Evolutionary conservation across 768 basidiomycete species (phyloP).

Genomic region (Lactarius vividus): DNA sequence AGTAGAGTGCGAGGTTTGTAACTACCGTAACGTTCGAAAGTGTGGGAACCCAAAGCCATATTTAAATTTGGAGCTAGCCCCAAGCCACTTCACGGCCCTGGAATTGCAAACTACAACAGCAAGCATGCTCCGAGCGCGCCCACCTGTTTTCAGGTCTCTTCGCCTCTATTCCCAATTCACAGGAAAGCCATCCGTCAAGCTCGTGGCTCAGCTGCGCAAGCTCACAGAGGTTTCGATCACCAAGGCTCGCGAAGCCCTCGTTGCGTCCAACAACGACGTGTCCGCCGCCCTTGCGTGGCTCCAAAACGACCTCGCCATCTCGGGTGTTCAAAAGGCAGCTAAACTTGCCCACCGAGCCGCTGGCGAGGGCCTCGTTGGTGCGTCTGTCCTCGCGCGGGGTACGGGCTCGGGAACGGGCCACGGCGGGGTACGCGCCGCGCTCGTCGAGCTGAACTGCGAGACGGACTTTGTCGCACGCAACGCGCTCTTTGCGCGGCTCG

Average conservation of each 20-base stretch:
- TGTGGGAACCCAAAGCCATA: neutral
- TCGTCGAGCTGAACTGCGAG: slow-evolving; percentile 94
- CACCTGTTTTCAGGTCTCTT: slow-evolving; percentile 23
- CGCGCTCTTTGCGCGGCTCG: slow-evolving; percentile 57
- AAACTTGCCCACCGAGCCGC: slow-evolving; percentile 78
- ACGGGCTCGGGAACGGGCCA: slow-evolving; percentile 38
- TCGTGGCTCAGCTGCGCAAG: slow-evolving; percentile 85
- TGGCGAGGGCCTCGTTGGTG: slow-evolving; percentile 74
- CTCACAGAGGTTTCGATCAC: slow-evolving; percentile 76
- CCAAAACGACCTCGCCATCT: slow-evolving; percentile 62
- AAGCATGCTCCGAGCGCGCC: slow-evolving; percentile 16
- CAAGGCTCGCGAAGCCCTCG: slow-evolving; percentile 87
- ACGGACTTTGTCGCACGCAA: slow-evolving; percentile 95
- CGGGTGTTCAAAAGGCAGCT: slow-evolving; percentile 76
- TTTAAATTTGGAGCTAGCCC: neutral
- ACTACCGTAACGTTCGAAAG: neutral
- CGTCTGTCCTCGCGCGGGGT: slow-evolving; percentile 71
- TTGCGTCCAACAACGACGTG: slow-evolving; percentile 69
- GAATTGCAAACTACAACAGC: neutral
- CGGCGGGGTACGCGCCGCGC: slow-evolving; percentile 67
- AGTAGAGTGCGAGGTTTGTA: too few relatives aligned
- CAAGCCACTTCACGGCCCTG: neutral
- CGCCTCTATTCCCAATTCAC: slow-evolving; percentile 52
- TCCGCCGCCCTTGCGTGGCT: slow-evolving; percentile 78
- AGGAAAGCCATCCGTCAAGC: slow-evolving; percentile 62